Evolutionary conservation across 192 early-diverging fungal species (phyloP).

Genomic region (Glomus cerebriforme): DNA sequence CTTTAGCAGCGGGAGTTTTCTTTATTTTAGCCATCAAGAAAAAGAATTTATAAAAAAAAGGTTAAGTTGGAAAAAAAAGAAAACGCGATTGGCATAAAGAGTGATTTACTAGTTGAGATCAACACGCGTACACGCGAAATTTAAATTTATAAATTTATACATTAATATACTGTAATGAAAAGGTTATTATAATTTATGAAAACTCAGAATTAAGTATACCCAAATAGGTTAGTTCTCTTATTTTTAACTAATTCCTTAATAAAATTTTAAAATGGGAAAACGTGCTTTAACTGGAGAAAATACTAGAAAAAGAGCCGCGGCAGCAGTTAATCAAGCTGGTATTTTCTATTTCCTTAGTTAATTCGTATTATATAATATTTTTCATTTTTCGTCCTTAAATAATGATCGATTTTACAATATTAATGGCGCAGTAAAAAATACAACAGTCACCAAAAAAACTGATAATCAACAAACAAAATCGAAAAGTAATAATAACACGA

Average conservation of each 20-base stretch:
- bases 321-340: not conserved
- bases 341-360: not conserved
- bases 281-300: not conserved
- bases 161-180: too few relatives aligned
- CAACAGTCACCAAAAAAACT: too few relatives aligned
- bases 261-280: not conserved
- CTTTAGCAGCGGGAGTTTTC: conserved; percentile 22
- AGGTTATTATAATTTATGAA: too few relatives aligned
- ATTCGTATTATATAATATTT: not conserved
- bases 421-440: not conserved
- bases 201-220: too few relatives aligned
- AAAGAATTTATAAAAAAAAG: not conserved
- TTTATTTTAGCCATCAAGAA: conserved; percentile 29
- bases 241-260: not conserved
- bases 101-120: too few relatives aligned
- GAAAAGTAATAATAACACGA: not conserved
- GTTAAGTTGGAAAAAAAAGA: not conserved
- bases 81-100: too few relatives aligned
- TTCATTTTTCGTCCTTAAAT: not conserved
- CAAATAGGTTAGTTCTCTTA: not conserved
- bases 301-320: not conserved
- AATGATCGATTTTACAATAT: not conserved
- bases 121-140: too few relatives aligned
- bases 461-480: not conserved
- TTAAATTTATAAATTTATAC: too few relatives aligned